These are phyloP conservation scores for Dictyostelium brefeldianum DNA, from an alignment of 78 protist species.

Conservation along the genomic window DNA sequence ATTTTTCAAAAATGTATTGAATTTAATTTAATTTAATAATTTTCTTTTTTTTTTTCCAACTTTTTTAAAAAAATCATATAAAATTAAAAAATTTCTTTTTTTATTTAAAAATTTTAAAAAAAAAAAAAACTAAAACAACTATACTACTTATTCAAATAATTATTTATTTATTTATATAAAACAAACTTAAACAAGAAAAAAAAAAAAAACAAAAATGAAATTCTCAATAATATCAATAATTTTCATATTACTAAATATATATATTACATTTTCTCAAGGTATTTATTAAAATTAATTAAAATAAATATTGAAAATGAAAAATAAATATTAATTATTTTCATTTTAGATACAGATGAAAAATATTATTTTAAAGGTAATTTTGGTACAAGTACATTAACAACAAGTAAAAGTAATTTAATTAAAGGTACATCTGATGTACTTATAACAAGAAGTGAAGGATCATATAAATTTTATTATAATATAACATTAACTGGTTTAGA, in stretches of 20 bases:
- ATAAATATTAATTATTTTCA: background rate
- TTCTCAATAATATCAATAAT: background rate
- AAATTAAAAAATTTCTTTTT: too few relatives aligned
- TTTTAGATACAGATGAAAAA: background rate
- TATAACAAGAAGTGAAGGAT: background rate
- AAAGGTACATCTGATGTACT: background rate
- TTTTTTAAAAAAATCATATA: too few relatives aligned
- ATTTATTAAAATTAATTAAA: background rate
- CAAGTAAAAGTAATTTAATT: background rate
- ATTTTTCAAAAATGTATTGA: too few relatives aligned
- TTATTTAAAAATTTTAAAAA: too few relatives aligned
- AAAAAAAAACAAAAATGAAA: too few relatives aligned
- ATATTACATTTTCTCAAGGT: background rate
- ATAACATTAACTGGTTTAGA: background rate
- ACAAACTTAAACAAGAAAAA: too few relatives aligned
- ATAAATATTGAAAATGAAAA: background rate
- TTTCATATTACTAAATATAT: background rate
- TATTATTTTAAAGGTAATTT: constrained; percentile 21
- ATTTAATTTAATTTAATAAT: too few relatives aligned
- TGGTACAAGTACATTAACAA: background rate
- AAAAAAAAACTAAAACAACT: too few relatives aligned
- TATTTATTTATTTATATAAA: too few relatives aligned
- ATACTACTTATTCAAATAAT: too few relatives aligned
- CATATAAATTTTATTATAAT: constrained; percentile 13
- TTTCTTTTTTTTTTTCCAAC: too few relatives aligned